phyloP scores from a whole-genome alignment of 148 eudicot species.

The Beta vulgaris region DNA sequence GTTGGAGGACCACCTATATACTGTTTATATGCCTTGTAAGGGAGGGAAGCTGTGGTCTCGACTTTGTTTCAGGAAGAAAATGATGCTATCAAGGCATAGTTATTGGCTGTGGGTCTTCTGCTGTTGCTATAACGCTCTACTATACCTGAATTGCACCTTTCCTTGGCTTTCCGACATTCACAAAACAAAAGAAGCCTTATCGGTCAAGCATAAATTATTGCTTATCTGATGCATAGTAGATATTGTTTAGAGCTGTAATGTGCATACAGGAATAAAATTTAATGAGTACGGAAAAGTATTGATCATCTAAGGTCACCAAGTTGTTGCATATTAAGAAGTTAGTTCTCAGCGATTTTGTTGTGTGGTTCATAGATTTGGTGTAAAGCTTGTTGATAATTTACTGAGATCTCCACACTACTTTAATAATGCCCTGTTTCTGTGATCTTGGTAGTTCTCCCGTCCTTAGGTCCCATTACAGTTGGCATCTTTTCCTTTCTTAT shows the following conservation, averaged over 20 bases:
- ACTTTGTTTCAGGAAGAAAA: constrained; percentile 7
- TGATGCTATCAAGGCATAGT: background rate
- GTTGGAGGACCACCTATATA: constrained; percentile 20
- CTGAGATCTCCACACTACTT: background rate
- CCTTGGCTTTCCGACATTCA: constrained; percentile 19
- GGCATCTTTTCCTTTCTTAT: background rate
- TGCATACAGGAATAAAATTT: background rate
- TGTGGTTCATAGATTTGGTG: background rate
- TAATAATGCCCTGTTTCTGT: background rate
- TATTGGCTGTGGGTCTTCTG: constrained; percentile 13
- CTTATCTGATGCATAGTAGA: constrained; percentile 12
- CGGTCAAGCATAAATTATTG: constrained; percentile 1
- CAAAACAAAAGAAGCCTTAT: background rate
- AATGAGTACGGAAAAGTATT: background rate
- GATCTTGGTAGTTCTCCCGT: background rate
- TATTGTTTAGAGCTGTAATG: background rate
- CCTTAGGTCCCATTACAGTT: background rate
- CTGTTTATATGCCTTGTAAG: constrained; percentile 1
- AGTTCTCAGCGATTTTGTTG: background rate
- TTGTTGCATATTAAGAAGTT: background rate
- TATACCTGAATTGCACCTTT: constrained; percentile 18
- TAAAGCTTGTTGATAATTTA: constrained; percentile 1
- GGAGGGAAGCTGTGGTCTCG: constrained; percentile 13
- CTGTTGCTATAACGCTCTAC: constrained; percentile 6
- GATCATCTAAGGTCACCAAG: background rate